These are phyloP conservation scores for Gyromitra esculenta DNA, from an alignment of 2,329 filamentous ascomycete genomes.

Conservation along the genomic window DNA sequence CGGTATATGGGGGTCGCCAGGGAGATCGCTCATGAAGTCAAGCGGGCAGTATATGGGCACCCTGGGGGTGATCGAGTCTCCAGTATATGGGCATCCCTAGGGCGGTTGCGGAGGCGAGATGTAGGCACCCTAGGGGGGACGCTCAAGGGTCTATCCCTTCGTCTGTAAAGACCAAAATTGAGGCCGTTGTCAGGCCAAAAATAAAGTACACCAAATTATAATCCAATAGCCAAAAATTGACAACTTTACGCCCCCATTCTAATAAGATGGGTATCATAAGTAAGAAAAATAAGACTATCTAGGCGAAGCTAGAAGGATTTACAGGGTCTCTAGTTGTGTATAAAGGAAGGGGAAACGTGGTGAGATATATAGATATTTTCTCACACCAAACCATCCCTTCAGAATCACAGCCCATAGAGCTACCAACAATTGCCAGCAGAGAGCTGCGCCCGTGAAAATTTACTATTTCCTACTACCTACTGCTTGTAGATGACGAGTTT, in stretches of 20 bases:
- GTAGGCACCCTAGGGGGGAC: too few relatives aligned
- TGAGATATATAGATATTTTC: background rate
- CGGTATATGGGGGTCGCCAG: too few relatives aligned
- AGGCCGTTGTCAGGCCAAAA: background rate
- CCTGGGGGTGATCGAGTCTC: too few relatives aligned
- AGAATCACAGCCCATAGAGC: background rate
- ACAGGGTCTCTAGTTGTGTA: background rate
- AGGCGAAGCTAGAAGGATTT: background rate
- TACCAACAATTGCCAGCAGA: background rate
- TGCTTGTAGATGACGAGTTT: background rate
- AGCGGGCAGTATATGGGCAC: too few relatives aligned
- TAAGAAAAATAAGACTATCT: background rate
- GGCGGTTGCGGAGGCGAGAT: too few relatives aligned
- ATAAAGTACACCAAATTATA: background rate
- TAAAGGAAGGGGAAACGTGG: background rate
- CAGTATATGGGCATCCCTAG: too few relatives aligned
- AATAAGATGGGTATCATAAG: background rate
- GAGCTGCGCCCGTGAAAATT: background rate
- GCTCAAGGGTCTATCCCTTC: background rate
- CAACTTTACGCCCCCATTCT: background rate
- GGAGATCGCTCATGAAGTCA: too few relatives aligned
- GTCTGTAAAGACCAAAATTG: slow-evolving; percentile 3
- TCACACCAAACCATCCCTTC: background rate
- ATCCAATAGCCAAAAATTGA: background rate
- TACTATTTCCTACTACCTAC: background rate